Evolutionary conservation across 176 grass and related monocot genomes (phyloP).

Genomic region (Oryza australiensis): DNA sequence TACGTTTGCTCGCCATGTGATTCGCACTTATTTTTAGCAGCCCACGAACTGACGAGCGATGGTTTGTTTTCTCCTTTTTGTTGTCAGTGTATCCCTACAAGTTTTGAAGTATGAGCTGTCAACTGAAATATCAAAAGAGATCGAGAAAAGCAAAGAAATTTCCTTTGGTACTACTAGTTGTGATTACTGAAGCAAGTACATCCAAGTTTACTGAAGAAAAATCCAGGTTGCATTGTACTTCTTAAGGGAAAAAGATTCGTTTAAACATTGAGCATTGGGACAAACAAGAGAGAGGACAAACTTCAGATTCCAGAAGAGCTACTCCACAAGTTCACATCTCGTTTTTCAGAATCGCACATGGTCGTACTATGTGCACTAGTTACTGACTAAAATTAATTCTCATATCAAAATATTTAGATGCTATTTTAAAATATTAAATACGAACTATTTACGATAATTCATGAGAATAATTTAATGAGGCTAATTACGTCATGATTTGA

Average conservation of each 20-base stretch:
- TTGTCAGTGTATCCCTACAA: no score
- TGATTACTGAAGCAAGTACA: conserved; percentile 8
- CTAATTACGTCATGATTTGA: no score
- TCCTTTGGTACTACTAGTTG: background rate
- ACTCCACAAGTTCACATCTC: background rate
- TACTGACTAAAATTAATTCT: no score
- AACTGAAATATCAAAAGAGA: no score
- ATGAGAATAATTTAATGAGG: no score
- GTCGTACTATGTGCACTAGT: background rate
- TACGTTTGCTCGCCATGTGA: conserved; percentile 28
- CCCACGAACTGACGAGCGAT: background rate
- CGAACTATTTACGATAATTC: no score
- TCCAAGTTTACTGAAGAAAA: background rate
- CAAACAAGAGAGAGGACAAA: background rate
- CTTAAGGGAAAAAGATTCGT: background rate
- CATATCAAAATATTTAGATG: no score
- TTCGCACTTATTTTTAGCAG: background rate
- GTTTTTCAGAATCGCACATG: background rate
- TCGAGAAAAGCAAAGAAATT: background rate
- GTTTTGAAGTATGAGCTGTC: no score
- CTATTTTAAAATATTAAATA: no score
- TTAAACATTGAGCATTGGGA: background rate
- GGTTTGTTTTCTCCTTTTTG: no score
- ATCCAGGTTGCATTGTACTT: background rate
- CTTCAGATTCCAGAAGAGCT: background rate